Evolutionary conservation across 78 protist genomes (phyloP), one percentile per base, ranked within the genome.

Genomic region (Mantamonas sphyraenae): DNA sequence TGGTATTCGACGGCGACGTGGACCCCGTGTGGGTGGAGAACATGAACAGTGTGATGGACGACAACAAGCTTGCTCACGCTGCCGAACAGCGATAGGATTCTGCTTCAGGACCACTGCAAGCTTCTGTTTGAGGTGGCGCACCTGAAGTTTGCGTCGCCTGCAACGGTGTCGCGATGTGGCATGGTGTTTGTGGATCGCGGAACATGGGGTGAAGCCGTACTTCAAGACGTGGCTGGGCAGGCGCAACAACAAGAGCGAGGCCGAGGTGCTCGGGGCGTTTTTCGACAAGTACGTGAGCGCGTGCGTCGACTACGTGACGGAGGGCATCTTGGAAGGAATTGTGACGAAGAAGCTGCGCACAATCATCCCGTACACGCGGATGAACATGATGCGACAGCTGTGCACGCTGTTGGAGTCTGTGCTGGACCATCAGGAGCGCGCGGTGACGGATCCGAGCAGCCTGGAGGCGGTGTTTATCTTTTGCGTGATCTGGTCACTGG

Each of bases 31-130:
- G 93, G 93, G 81, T 93, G 45, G 97, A 93, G 71, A 75, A 81
- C 75, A 89, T 93, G 94, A 93, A 93, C 86, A 75, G 89, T 3
- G 93, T 93, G 37, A 87, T 89, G 94, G 97, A 93, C 68, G 97
- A 93, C 83, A 93, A 93, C 86, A 87, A 83, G 80, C 61, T 89
- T n/a, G 53, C 88, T 93, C 34, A 89, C 94, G 30, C 81, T 93
- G n/a, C 87, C 97, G 26, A 93, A 93, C 59, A 84, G 91, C 24
- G 97, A 93, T 40, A 81, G 94, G 22, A 93, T 93, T 66, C 56
- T 81, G 30, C 85, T 93, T 37, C 73, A 72, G 47, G 5, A 31
- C 28, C 77, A 75, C 33, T 77, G 87, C 68, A 20, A 58, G 34
- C 38, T 93, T 61, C 81, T 93, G 57, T 84, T 87, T 58, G 97